Evolutionary conservation across 495 filamentous ascomycete genomes (phyloP).

Genomic region (Penicillium verhagenii): DNA sequence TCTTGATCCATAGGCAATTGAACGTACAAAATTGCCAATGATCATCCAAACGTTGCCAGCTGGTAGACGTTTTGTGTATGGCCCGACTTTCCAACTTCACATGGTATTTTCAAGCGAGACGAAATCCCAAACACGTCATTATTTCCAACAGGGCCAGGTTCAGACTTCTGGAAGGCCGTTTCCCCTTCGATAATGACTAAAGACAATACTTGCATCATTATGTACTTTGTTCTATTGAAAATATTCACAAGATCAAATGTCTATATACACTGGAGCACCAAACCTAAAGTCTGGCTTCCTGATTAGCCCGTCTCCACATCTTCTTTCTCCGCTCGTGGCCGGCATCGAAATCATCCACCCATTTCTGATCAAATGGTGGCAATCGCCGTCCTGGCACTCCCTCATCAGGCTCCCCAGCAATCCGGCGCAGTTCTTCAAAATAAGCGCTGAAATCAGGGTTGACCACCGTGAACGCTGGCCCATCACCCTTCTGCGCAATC

Average conservation of each 20-base stretch:
- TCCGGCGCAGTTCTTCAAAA: conserved; percentile 47
- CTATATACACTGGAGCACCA: neutral
- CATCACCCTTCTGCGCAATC: conserved; percentile 49
- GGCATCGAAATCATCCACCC: conserved; percentile 48
- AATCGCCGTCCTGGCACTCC: conserved; percentile 38
- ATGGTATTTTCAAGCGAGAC: neutral
- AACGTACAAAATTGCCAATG: too few relatives aligned
- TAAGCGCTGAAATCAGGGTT: conserved; percentile 56
- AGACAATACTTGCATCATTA: neutral
- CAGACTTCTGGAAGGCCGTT: conserved; percentile 4
- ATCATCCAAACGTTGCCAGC: too few relatives aligned
- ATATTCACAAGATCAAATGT: neutral
- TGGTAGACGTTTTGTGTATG: too few relatives aligned
- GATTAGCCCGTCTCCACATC: conserved; percentile 48
- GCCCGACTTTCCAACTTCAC: neutral
- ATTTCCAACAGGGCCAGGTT: conserved; percentile 8
- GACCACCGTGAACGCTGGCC: conserved; percentile 46
- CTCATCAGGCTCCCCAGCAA: conserved; percentile 46
- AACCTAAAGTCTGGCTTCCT: neutral
- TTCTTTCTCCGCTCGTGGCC: conserved; percentile 48
- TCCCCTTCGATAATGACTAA: neutral
- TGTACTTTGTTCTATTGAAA: neutral
- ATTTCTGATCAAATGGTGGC: conserved; percentile 46
- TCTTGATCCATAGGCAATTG: too few relatives aligned
- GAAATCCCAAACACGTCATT: neutral